Conservation (phyloP, 805 yeast species). For the Hanseniaspora taiwanica region DNA sequence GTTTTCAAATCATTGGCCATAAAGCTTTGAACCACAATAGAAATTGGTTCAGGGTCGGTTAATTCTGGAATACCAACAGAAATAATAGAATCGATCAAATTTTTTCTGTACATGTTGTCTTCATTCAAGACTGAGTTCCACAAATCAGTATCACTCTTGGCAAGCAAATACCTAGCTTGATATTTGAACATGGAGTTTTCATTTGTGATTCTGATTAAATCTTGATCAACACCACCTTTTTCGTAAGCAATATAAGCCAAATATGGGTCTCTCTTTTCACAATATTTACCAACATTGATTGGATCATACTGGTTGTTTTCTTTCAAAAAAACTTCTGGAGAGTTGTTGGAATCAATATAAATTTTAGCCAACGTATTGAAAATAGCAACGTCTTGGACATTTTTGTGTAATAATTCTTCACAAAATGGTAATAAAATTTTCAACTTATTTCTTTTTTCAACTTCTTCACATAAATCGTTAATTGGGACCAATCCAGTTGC, state of each 20-base stretch:
- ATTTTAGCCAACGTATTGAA: slow-evolving; percentile 93
- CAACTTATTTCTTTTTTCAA: slow-evolving; percentile 89
- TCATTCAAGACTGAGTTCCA: slow-evolving; percentile 70
- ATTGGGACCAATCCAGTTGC: slow-evolving; percentile 93
- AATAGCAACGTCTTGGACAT: slow-evolving; percentile 80
- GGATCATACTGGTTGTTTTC: slow-evolving; percentile 87
- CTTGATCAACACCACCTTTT: slow-evolving; percentile 85
- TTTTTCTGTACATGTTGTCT: slow-evolving; percentile 80
- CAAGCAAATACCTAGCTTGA: slow-evolving; percentile 91
- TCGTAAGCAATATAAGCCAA: slow-evolving; percentile 95
- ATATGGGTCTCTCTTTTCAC: slow-evolving; percentile 98
- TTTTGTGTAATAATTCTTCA: slow-evolving; percentile 75
- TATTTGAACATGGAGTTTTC: slow-evolving; percentile 97
- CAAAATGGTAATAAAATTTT: slow-evolving; percentile 85
- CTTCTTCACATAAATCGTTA: slow-evolving; percentile 79
- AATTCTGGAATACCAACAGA: slow-evolving; percentile 94
- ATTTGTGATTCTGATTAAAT: slow-evolving; percentile 81
- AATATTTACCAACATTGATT: slow-evolving; percentile 90
- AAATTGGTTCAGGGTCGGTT: slow-evolving; percentile 84
- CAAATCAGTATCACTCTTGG: slow-evolving; percentile 71
- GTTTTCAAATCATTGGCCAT: slow-evolving; percentile 90
- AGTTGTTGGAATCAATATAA: slow-evolving; percentile 93
- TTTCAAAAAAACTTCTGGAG: slow-evolving; percentile 90
- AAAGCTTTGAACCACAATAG: slow-evolving; percentile 86
- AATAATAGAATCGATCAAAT: slow-evolving; percentile 83